A percentile compares a stretch with the other conserved stretches of the same genome.
Evolutionary conservation across 768 basidiomycete genomes (phyloP).

Genomic region (Leccinum olivaceopallidum): DNA sequence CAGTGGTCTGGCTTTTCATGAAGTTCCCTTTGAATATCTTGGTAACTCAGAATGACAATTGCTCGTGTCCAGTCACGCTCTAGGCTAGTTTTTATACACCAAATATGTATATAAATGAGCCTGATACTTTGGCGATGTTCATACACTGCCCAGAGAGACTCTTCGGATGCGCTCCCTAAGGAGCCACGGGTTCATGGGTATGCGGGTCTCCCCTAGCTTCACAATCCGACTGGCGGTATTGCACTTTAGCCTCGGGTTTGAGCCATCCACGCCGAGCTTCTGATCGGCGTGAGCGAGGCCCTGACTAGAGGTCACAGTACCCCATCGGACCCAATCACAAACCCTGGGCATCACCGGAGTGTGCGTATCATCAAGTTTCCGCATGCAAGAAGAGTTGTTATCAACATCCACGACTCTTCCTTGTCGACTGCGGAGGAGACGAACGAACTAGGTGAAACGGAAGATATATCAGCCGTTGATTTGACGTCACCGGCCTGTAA

Average conservation of each 20-base stretch:
- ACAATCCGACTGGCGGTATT: conserved; percentile 72
- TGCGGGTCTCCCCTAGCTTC: background rate
- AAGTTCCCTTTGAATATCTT: background rate
- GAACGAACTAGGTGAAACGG: background rate
- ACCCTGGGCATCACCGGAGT: no score
- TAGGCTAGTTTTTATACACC: background rate
- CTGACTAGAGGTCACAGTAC: no score
- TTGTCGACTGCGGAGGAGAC: no score
- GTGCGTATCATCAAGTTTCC: background rate
- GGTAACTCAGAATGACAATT: background rate
- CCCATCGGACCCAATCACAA: background rate
- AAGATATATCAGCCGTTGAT: background rate
- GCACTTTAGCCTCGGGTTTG: conserved; percentile 49
- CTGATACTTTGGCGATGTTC: background rate
- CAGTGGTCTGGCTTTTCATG: background rate
- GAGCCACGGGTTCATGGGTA: background rate
- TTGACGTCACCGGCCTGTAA: background rate
- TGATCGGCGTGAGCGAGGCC: background rate
- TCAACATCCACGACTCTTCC: background rate
- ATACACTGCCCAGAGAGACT: background rate
- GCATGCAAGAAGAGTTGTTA: background rate
- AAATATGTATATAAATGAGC: background rate
- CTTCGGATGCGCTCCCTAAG: background rate
- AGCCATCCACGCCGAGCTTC: background rate
- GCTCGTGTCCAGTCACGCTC: background rate